Evolutionary conservation across 306 rosid genomes (phyloP).

Genomic region (Ormosia emarginata): DNA sequence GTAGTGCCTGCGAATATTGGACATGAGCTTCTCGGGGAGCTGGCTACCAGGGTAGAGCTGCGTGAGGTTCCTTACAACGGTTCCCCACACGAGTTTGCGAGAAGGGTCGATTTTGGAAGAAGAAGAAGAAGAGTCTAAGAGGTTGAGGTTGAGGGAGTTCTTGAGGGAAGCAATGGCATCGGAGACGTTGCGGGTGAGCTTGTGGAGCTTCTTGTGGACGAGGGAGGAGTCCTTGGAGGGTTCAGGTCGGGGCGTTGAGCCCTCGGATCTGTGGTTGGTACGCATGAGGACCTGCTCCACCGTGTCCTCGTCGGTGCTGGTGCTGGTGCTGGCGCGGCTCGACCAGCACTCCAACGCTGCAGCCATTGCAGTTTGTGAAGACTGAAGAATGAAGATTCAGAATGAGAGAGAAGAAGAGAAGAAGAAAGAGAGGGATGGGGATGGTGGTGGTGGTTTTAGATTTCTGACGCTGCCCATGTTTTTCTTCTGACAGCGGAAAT

Average conservation of each 20-base stretch:
- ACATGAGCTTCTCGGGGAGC: constrained; percentile 86
- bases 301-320: constrained; percentile 59
- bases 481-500: not conserved
- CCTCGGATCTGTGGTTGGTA: constrained; percentile 59
- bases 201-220: constrained; percentile 73
- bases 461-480: constrained; percentile 15
- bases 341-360: constrained; percentile 96
- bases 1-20: constrained; percentile 82
- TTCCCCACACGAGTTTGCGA: constrained; percentile 76
- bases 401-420: not conserved
- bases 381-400: not conserved
- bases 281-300: constrained; percentile 82
- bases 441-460: not conserved
- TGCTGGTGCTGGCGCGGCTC: constrained; percentile 53
- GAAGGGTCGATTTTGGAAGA: constrained; percentile 46
- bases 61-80: constrained; percentile 69
- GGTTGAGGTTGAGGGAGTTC: constrained; percentile 64
- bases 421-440: not conserved
- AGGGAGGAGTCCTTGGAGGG: constrained; percentile 57
- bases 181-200: constrained; percentile 68
- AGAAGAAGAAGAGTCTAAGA: not conserved
- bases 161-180: constrained; percentile 73
- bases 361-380: constrained; percentile 42
- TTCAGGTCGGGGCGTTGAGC: constrained; percentile 26
- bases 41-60: constrained; percentile 90